phyloP scores from a whole-genome alignment of 495 filamentous ascomycete genomes.

The Hyphodiscus hymeniophilus region DNA sequence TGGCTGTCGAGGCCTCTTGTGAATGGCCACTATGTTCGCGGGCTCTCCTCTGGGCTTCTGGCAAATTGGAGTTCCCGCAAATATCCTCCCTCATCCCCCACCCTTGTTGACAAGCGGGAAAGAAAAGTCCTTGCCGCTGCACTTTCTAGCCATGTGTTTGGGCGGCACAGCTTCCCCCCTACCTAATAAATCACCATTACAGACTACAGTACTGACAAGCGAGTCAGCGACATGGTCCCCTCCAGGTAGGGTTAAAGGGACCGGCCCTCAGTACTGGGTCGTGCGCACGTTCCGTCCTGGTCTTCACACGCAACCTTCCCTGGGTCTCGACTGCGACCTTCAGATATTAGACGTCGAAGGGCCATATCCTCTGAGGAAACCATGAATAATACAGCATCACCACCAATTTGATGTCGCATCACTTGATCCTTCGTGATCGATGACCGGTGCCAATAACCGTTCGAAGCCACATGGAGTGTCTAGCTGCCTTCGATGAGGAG shows the following conservation, averaged over 20 bases:
- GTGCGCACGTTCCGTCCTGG: neutral
- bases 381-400: neutral
- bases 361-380: neutral
- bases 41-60: no score
- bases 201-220: no score
- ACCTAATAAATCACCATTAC: no score
- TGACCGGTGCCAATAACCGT: constrained; percentile 1
- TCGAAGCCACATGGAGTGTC: no score
- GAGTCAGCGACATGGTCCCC: neutral
- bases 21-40: no score
- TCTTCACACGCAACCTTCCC: no score
- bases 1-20: no score
- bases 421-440: neutral
- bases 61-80: neutral
- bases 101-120: neutral
- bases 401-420: no score
- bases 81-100: neutral
- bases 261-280: no score
- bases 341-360: neutral
- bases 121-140: neutral
- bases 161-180: neutral
- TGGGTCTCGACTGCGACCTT: neutral
- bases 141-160: constrained; percentile 1
- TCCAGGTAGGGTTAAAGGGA: neutral
- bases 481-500: neutral